Evolutionary conservation across 2,329 filamentous ascomycete species (phyloP).

Genomic region (Blumeriella jaapii): DNA sequence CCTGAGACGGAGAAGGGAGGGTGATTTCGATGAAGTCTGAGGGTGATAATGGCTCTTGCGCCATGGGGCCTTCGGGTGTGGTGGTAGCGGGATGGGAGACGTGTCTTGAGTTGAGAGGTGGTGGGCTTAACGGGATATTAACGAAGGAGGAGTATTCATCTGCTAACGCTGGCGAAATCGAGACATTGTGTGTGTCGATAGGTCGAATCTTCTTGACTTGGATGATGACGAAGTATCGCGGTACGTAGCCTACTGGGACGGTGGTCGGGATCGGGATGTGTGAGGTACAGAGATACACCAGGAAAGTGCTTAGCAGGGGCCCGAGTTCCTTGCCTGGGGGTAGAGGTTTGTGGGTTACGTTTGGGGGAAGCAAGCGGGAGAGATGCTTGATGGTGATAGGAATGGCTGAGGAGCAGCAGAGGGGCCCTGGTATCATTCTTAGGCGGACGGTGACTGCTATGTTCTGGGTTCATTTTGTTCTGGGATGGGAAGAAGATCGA

Average conservation of each 20-base stretch:
- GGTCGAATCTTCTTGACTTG: slow-evolving; percentile 1
- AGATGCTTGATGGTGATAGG: not conserved
- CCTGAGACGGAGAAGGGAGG: not conserved
- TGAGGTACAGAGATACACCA: not conserved
- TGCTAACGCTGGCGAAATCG: not conserved
- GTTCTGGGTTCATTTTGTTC: too few species aligned
- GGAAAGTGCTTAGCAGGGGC: not conserved
- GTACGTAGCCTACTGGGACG: not conserved
- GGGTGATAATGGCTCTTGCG: too few species aligned
- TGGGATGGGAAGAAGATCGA: too few species aligned
- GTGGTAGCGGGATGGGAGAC: not conserved
- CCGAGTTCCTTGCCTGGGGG: not conserved
- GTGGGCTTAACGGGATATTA: too few species aligned
- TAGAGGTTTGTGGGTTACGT: not conserved
- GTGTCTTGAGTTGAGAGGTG: not conserved
- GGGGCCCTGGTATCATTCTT: not conserved
- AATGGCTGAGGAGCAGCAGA: not conserved
- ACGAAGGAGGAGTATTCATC: not conserved
- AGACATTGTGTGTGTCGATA: not conserved
- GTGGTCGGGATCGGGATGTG: not conserved
- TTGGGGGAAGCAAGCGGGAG: not conserved
- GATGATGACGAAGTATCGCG: not conserved
- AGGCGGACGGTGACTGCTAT: too few species aligned
- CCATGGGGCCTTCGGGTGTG: too few species aligned
- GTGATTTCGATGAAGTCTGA: too few species aligned